Base-by-base conservation (phyloP, 2,329 filamentous ascomycete species). In the Colletotrichum abscissum region DNA sequence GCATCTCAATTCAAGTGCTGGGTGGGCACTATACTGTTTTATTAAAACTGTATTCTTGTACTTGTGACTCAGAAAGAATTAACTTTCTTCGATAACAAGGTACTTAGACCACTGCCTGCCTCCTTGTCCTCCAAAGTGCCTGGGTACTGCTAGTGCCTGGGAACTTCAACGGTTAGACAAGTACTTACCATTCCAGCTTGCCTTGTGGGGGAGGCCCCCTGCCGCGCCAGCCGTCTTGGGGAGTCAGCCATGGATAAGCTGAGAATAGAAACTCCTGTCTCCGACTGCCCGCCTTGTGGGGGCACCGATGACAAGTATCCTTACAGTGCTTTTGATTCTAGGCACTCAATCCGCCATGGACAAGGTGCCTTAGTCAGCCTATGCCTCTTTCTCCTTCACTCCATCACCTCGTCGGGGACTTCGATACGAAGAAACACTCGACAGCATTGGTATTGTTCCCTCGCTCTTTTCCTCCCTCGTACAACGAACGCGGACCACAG, bases 291-390 rank as follows among this genome's bases (percentile, higher is more conserved):
- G 38, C 38, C 38, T 42, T 49, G 42, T 49, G 19, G 42, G 19
- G 42, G 7, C 42, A 8, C 19, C 42, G 19, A 22, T 6, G 24
- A 8, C 1, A 67, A 55, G 55, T 67, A 19, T 26, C 14, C 9
- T 19, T 42, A 67, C 68, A 67, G 63, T 67, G 63, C 14, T 12
- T 14, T n/a, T 6, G 12, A 60, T 35, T 60, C 63, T 56, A 5
- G 24, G 8, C 14, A 30, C 16, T 54, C 6, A 33, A 33, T 19
- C 38, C 30, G 46, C 56, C 56, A 22, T 35, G 42, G 24, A 35
- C 7, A 49, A 49, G 19, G 19, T 52, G 22, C 28, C 35, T 19
- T 54, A 49, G 56, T 68, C 56, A 67, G 64, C 64, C 49, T 49
- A 22, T 49, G 42, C 19, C 19, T 38, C 62, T 42, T 30, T 64